Evolutionary conservation across 805 yeast genomes (phyloP).

Genomic region (Suhomyces kilbournensis): DNA sequence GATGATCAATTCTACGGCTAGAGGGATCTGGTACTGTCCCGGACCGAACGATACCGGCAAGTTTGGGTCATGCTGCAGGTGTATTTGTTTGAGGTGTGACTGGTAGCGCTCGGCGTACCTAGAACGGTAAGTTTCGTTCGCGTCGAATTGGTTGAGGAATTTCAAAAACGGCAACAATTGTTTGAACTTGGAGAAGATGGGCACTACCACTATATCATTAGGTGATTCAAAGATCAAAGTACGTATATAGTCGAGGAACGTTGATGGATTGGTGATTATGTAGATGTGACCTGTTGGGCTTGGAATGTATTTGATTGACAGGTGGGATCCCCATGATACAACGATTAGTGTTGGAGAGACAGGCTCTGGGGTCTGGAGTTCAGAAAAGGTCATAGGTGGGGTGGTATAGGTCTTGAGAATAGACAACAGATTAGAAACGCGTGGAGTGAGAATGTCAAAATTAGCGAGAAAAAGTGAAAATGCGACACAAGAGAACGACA

Average conservation of each 20-base stretch:
- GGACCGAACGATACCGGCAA: constrained; percentile 8
- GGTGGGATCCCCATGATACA: constrained; percentile 5
- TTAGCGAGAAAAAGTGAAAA: neutral
- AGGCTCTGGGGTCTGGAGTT: constrained; percentile 1
- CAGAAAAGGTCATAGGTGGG: neutral
- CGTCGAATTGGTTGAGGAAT: constrained; percentile 7
- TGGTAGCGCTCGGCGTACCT: neutral
- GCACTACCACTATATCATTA: constrained; percentile 6
- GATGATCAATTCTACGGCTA: constrained; percentile 16
- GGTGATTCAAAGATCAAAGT: constrained; percentile 1
- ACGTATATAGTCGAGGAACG: constrained; percentile 11
- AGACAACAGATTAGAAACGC: neutral
- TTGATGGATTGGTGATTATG: constrained; percentile 12
- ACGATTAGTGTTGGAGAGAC: neutral
- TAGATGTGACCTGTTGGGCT: constrained; percentile 13
- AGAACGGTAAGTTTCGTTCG: neutral
- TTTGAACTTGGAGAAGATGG: constrained; percentile 7
- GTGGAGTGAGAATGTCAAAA: neutral
- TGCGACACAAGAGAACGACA: too few relatives aligned
- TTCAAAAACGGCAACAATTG: constrained; percentile 12
- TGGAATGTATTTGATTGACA: constrained; percentile 12
- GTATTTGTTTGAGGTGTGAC: neutral
- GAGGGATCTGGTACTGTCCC: constrained; percentile 25
- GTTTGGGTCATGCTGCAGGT: constrained; percentile 1
- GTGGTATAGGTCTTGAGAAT: neutral